Conservation (phyloP, 2,329 filamentous ascomycete species). For the Colletotrichum sp. region DNA sequence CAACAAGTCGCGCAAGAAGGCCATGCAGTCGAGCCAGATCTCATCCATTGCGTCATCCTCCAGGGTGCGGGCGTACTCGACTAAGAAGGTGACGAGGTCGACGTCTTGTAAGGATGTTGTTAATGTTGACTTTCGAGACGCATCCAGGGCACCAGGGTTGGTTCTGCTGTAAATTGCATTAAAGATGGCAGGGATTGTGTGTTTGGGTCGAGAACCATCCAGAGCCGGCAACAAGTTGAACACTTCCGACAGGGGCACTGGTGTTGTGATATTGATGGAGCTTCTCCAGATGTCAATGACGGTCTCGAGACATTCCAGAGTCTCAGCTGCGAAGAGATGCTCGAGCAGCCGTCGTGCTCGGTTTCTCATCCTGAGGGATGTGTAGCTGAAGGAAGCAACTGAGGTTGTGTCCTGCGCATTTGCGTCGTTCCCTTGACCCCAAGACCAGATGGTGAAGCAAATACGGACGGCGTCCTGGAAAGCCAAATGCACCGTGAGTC, state of each 20-base stretch:
- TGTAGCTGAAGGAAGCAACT: conserved; percentile 86
- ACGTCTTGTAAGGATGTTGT: conserved; percentile 84
- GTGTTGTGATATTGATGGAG: conserved; percentile 48
- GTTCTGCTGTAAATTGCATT: conserved; percentile 96
- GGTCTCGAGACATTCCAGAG: conserved; percentile 91
- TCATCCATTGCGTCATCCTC: conserved; percentile 99
- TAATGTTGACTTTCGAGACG: conserved; percentile 82
- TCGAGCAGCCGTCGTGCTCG: conserved; percentile 86
- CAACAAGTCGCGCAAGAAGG: conserved; percentile 87
- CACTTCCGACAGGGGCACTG: conserved; percentile 65
- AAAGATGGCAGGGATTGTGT: conserved; percentile 92
- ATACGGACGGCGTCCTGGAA: conserved; percentile 95
- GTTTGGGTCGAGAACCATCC: conserved; percentile 87
- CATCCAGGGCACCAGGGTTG: conserved; percentile 80
- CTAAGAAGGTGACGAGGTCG: conserved; percentile 86
- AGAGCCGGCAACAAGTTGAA: conserved; percentile 89
- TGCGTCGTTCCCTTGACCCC: conserved; percentile 73
- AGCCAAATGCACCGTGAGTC: conserved; percentile 91
- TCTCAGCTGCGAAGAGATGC: conserved; percentile 90
- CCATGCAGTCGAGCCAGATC: conserved; percentile 94
- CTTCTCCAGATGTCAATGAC: conserved; percentile 83
- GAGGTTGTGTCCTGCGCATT: conserved; percentile 68
- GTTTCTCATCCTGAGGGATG: conserved; percentile 89
- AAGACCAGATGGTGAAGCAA: conserved; percentile 94
- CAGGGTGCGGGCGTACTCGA: conserved; percentile 86